Evolutionary conservation across 129 eudicot species (phyloP), one percentile per base, ranked within the genome.

Genomic region (Silybum marianum): DNA sequence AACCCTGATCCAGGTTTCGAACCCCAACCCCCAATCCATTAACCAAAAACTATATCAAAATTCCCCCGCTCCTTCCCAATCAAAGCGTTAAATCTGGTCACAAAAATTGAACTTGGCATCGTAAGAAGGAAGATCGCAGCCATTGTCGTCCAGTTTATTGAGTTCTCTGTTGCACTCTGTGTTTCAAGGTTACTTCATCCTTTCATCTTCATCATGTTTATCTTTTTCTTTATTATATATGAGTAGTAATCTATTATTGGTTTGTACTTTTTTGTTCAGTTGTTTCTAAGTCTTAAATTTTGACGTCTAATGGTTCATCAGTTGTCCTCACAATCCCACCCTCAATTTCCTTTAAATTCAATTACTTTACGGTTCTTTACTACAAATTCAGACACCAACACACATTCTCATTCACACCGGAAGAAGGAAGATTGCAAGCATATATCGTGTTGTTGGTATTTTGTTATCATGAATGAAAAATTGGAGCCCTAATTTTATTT

Each of bases 401-500:
- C 11, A 7, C 2, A 62, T 62, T 19, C 69, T 19, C 10, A 62
- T 62, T 62, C 69, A 11, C 28, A 21, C 26, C 26, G 23, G 26
- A 62, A 62, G 69, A 9, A 62, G 69, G 11, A 62, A 65, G 69
- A 65, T 21, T 16, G 69, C 30, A 23, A 71, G 66, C 74, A 71
- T 32, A 32, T 68, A 30, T 16, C 23, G 46, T 14, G 24, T 18
- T 9, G 74, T 32, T 22, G 18, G 24, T 30, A 32, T 70, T 28
- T 70, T 70, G 46, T 30, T 16, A 70, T 24, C 36, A 13, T 16
- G 46, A 32, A 62, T 54, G 4, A 21, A 62, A 16, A 32, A 6
- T 32, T 71, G 74, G 74, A 34, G 74, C 74, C 74, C 74, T 71
- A 34, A 34, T 32, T 71, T 71, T 7, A 32, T 34, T 36, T 71